Percentiles rank a stretch among this genome's conserved stretches.
Evolutionary conservation across 805 yeast genomes (phyloP).

Genomic region (Candida xiaguanensis): DNA sequence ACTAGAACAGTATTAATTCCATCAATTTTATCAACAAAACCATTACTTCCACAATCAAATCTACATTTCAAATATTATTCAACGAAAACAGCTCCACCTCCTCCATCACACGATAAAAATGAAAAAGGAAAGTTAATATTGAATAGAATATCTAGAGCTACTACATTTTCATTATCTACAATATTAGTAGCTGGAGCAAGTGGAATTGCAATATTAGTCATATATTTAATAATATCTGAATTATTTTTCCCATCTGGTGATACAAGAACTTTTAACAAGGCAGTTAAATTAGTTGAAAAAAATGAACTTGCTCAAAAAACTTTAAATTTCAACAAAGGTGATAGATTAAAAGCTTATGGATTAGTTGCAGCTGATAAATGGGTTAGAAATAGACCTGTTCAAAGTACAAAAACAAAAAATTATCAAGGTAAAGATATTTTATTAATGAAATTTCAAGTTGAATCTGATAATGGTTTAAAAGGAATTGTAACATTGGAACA

Average conservation of each 20-base stretch:
- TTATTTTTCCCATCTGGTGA: slow-evolving; percentile 87
- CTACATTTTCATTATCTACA: slow-evolving; percentile 61
- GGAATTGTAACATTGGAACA: slow-evolving; percentile 83
- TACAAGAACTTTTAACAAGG: slow-evolving; percentile 84
- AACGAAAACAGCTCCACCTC: slow-evolving; percentile 10
- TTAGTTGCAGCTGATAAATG: slow-evolving; percentile 69
- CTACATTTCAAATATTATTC: slow-evolving; percentile 8
- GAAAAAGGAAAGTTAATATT: slow-evolving; percentile 41
- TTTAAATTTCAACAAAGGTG: slow-evolving; percentile 51
- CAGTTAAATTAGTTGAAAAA: slow-evolving; percentile 71
- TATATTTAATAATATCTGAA: slow-evolving; percentile 76
- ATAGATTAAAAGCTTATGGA: slow-evolving; percentile 79
- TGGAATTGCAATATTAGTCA: slow-evolving; percentile 62
- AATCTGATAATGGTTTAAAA: slow-evolving; percentile 55
- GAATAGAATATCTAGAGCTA: slow-evolving; percentile 48
- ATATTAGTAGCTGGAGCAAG: slow-evolving; percentile 63
- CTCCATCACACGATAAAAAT: slow-evolving; percentile 36
- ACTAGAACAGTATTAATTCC: neutral
- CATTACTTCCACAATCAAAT: neutral
- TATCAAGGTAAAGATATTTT: slow-evolving; percentile 77
- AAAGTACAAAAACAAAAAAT: slow-evolving; percentile 62
- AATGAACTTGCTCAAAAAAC: slow-evolving; percentile 57
- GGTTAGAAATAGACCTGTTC: slow-evolving; percentile 85
- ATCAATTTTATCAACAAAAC: neutral
- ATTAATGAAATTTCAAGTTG: slow-evolving; percentile 83